Evolutionary conservation across 148 eudicot species (phyloP).

Genomic region (Fagopyrum tataricum): DNA sequence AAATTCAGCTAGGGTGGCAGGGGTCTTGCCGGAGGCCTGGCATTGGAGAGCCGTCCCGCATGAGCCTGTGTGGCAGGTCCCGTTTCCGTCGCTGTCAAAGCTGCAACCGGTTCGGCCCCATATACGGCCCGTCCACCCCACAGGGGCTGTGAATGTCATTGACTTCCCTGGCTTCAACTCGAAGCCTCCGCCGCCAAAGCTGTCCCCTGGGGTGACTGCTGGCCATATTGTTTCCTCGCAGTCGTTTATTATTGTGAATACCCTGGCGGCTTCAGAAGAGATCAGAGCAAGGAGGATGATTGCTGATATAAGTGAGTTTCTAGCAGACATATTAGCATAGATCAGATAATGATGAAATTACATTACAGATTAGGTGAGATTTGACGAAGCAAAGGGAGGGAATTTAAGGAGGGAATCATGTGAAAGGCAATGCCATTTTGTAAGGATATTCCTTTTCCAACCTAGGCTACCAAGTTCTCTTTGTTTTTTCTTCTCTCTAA

Average conservation of each 20-base stretch:
- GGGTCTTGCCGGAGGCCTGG: constrained; percentile 35
- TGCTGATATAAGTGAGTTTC: background rate
- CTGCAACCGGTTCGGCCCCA: constrained; percentile 71
- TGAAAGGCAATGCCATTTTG: background rate
- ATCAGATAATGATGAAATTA: background rate
- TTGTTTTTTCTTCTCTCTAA: background rate
- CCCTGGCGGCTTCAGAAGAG: constrained; percentile 32
- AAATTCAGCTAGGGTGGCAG: constrained; percentile 70
- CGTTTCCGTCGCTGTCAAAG: constrained; percentile 43
- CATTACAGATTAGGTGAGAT: background rate
- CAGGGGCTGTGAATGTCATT: constrained; percentile 36
- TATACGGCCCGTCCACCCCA: constrained; percentile 55
- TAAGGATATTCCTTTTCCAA: constrained; percentile 6
- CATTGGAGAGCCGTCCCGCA: constrained; percentile 55
- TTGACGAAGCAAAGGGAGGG: background rate
- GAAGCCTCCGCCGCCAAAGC: constrained; percentile 55
- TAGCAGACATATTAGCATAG: background rate
- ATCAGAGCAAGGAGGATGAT: background rate
- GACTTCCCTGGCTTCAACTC: constrained; percentile 35
- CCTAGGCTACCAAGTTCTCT: background rate
- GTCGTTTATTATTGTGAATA: constrained; percentile 47
- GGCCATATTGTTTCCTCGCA: constrained; percentile 73
- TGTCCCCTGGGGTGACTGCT: constrained; percentile 41
- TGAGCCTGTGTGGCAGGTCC: constrained; percentile 47
- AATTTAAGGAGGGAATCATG: background rate